Conservation (phyloP, 345 rosid genomes). For the Rubroshorea leprosula region DNA sequence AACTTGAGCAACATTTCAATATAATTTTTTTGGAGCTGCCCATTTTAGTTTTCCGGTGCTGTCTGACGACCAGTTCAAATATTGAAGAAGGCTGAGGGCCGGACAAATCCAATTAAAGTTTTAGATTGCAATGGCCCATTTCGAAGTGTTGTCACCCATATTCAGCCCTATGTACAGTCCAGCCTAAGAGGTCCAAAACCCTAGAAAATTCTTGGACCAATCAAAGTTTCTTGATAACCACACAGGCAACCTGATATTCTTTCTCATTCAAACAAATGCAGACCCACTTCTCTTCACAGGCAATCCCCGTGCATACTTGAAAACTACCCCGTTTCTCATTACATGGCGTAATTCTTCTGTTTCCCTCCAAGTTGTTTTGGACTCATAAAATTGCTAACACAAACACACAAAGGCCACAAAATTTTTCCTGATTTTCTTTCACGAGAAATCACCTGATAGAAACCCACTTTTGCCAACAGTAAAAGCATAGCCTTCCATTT, state of each 20-base stretch:
- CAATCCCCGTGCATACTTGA: constrained; percentile 1
- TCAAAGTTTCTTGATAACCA: no score
- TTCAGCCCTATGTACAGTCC: no score
- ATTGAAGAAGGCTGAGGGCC: no score
- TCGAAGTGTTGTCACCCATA: no score
- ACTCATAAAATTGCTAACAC: background rate
- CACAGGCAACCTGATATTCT: background rate
- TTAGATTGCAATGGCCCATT: no score
- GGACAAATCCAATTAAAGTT: no score
- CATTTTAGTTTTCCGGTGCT: no score
- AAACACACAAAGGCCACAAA: background rate
- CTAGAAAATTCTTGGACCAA: no score
- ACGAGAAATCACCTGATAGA: constrained; percentile 1
- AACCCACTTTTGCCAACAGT: constrained; percentile 2
- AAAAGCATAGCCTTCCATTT: constrained; percentile 10
- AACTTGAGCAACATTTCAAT: no score
- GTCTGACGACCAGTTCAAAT: no score
- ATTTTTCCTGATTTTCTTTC: background rate
- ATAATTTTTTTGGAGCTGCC: no score
- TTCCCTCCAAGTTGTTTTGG: background rate
- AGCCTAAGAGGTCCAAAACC: no score
- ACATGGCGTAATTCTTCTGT: background rate
- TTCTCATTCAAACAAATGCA: background rate
- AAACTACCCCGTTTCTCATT: background rate
- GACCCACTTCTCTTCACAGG: background rate